These are phyloP conservation scores for Phylloporus scabripes DNA, from an alignment of 768 basidiomycete species.

Conservation along the genomic window DNA sequence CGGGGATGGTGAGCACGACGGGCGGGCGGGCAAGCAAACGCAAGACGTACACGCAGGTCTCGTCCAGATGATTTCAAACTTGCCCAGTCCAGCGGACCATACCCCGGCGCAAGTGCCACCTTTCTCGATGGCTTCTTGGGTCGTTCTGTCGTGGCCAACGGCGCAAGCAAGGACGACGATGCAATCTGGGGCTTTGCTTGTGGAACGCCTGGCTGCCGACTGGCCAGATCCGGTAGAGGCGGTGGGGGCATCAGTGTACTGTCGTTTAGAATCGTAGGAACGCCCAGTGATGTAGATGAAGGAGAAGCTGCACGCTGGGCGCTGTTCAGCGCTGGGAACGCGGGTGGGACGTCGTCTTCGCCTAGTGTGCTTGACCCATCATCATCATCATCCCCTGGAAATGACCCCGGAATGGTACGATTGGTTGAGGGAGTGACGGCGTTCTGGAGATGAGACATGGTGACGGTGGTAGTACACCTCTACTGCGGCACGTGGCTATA, in stretches of 20 bases:
- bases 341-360: slow-evolving; percentile 60
- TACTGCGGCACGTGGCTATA: neutral
- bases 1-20: neutral
- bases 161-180: slow-evolving; percentile 2
- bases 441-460: neutral
- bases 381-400: slow-evolving; percentile 28
- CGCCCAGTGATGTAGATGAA: neutral
- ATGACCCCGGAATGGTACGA: slow-evolving; percentile 19
- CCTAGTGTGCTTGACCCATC: slow-evolving; percentile 36
- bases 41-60: slow-evolving; percentile 62
- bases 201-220: slow-evolving; percentile 29
- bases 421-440: neutral
- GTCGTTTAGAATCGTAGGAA: slow-evolving; percentile 23
- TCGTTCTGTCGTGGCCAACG: slow-evolving; percentile 1
- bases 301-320: slow-evolving; percentile 53
- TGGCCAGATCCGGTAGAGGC: slow-evolving; percentile 38
- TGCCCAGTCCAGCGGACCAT: slow-evolving; percentile 93
- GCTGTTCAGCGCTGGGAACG: slow-evolving; percentile 68
- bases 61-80: slow-evolving; percentile 73
- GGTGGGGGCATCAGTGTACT: slow-evolving; percentile 40
- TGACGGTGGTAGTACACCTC: neutral
- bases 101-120: slow-evolving; percentile 76
- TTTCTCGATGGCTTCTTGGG: slow-evolving; percentile 5
- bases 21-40: neutral
- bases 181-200: slow-evolving; percentile 11